These are phyloP conservation scores for Cyberlindnera lachancei DNA, from an alignment of 805 yeast species.

Conservation along the genomic window DNA sequence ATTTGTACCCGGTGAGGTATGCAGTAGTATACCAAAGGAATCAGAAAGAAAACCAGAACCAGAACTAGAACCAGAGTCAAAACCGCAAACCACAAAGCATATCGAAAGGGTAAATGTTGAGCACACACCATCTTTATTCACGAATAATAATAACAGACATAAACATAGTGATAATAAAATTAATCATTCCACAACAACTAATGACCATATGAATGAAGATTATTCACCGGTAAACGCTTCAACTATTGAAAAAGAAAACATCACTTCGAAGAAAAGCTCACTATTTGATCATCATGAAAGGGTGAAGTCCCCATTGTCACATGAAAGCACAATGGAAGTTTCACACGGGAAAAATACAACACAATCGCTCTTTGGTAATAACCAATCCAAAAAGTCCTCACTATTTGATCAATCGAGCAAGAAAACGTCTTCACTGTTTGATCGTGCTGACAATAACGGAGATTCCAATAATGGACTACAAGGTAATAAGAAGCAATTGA, in stretches of 20 bases:
- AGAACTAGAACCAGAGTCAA: neutral
- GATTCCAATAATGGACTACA: too few relatives aligned
- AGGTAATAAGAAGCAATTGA: too few relatives aligned
- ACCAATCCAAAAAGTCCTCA: conserved; percentile 2
- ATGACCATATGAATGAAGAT: too few relatives aligned
- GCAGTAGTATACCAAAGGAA: neutral
- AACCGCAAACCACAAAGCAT: neutral
- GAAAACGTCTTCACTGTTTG: conserved; percentile 11
- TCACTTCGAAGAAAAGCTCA: conserved; percentile 2
- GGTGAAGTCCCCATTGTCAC: conserved; percentile 19
- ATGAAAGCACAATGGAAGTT: conserved; percentile 14
- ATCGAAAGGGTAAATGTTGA: conserved; percentile 1
- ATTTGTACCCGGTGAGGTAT: conserved; percentile 13
- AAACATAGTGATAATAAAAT: too few relatives aligned
- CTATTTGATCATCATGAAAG: conserved; percentile 7
- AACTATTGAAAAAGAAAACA: too few relatives aligned
- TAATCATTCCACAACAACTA: too few relatives aligned
- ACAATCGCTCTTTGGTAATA: conserved; percentile 4
- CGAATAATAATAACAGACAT: too few relatives aligned
- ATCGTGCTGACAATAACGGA: neutral
- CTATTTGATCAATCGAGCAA: conserved; percentile 2
- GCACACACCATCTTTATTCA: too few relatives aligned
- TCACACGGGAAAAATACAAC: conserved; percentile 3
- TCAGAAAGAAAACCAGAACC: neutral
- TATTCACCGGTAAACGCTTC: too few relatives aligned